Base-by-base conservation (phyloP, 352 stramenopile genomes). In the Phytopythium vexans region DNA sequence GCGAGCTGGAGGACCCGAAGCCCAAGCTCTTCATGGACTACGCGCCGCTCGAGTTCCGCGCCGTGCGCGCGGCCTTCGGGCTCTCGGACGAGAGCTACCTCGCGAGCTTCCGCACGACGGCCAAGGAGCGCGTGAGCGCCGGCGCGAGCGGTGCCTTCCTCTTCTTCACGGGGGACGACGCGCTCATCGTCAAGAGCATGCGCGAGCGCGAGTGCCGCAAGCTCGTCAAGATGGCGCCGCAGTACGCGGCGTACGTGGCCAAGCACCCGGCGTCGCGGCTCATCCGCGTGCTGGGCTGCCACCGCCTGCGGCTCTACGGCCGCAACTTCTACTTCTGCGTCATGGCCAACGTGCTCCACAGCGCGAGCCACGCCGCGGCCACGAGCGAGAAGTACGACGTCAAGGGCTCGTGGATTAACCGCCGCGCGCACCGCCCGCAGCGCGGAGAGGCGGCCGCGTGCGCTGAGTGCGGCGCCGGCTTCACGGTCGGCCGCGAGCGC, bases 211-310 rank as follows among this genome's bases (percentile, higher is more conserved):
- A 96, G 56, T 89, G 81, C 40, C 66, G 75, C 3, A 75, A 70
- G 41, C 73, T 96, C 1, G 77, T 91, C 27, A 61, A 68, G 34
- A 94, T 94, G 69, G 67, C 89, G 9, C 78, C 82, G 8, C 52
- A 43, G 11, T 96, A 95, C 51, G 68, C 74, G 3, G 63, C 72
- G 7, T 90, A 89, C 50, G 58, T 96, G 31, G 68, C 69, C 41
- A 54, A 49, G 41, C 66, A 91, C 40, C 73, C 84, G 0, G 62
- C 74, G 53, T 89, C 76, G 47, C 70, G 88, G 14, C 69, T 96
- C 34, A 94, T 89, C 36, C 78, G 86, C 8, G 95, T 93, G 52
- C 89, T 92, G n/a, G 86, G 86, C 15, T 92, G 82, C 54, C 86
- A 96, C 40, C 73, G 76, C 40, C 76, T 96, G 32, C 69, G 72